phyloP scores from a whole-genome alignment of 2,329 filamentous ascomycete genomes.

The Pyrenophora tritici-repentis region DNA sequence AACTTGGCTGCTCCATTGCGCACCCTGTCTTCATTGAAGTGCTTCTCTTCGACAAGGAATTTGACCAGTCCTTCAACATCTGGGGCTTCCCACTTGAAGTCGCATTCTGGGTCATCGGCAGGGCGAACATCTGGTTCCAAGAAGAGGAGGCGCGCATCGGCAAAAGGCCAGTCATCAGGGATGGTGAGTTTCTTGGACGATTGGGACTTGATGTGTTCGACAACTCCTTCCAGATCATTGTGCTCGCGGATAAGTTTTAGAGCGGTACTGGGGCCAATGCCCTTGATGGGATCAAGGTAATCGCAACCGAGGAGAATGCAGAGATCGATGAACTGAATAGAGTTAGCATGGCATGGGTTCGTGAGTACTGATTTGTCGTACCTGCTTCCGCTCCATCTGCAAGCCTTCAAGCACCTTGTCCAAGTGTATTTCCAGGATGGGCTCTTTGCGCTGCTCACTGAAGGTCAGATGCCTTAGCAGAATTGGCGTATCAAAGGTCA shows the following conservation, averaged over 20 bases:
- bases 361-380: constrained; percentile 47
- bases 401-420: constrained; percentile 85
- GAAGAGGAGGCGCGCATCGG: constrained; percentile 90
- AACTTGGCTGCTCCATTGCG: constrained; percentile 76
- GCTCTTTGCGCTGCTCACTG: constrained; percentile 95
- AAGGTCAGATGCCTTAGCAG: constrained; percentile 92
- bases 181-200: constrained; percentile 72
- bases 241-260: constrained; percentile 94
- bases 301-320: constrained; percentile 98
- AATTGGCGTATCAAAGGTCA: constrained; percentile 93
- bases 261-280: constrained; percentile 88
- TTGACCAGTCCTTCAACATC: constrained; percentile 88
- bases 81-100: constrained; percentile 97
- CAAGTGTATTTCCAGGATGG: constrained; percentile 92
- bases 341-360: constrained; percentile 8
- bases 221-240: constrained; percentile 82
- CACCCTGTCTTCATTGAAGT: constrained; percentile 94
- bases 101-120: constrained; percentile 83
- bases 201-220: constrained; percentile 78
- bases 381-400: constrained; percentile 84
- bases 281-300: constrained; percentile 95
- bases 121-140: constrained; percentile 84
- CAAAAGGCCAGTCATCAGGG: constrained; percentile 96
- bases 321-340: constrained; percentile 84
- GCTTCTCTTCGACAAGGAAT: constrained; percentile 91